Evolutionary conservation across 805 yeast genomes (phyloP), one percentile per base, ranked within the genome.

Genomic region (Naumovozyma baii): DNA sequence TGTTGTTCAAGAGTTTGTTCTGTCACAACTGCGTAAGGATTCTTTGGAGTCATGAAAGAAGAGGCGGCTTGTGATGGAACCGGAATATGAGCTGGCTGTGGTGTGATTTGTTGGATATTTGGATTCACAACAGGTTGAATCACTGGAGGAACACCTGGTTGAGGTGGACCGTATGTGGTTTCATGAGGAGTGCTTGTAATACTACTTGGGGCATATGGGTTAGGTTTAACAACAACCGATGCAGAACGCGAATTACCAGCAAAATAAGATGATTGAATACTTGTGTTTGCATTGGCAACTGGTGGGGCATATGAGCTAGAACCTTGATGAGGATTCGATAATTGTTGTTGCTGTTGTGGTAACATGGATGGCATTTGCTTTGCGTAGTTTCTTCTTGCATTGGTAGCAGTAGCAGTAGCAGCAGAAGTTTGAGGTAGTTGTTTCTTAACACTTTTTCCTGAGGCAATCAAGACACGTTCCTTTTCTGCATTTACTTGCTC

Each of bases 391-490:
- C 15, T 9, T 29, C 3, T 20, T 13, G 36, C 16, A 14, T 17
- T 15, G 31, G 25, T 34, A 36, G 42, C 31, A 14, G 17, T 33
- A 10, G 26, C 16, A 12, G 36, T 33, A 9, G 38, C 18, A 12
- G 38, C 34, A 33, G 39, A 37, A 14, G 38, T 34, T 25, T 43
- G 33, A 39, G 33, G 30, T 41, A 31, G 43, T 34, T 43, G 36
- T 34, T 47, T 37, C 3, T 18, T 18, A 12, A 34, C 15, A 9
- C 53, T 31, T 41, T 61, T 59, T 36, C 71, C 72, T 13, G 77
- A 68, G 5, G 95, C 94, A 49, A 75, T 77, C 35, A 69, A 47
- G 15, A 90, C 79, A 51, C 98, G 78, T 46, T 83, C 88, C 59
- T 80, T 83, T 54, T 85, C 96, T 33, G 73, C 57, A 40, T 71